Conservation (phyloP, 805 yeast genomes). For the Ogataea salicorniae region DNA sequence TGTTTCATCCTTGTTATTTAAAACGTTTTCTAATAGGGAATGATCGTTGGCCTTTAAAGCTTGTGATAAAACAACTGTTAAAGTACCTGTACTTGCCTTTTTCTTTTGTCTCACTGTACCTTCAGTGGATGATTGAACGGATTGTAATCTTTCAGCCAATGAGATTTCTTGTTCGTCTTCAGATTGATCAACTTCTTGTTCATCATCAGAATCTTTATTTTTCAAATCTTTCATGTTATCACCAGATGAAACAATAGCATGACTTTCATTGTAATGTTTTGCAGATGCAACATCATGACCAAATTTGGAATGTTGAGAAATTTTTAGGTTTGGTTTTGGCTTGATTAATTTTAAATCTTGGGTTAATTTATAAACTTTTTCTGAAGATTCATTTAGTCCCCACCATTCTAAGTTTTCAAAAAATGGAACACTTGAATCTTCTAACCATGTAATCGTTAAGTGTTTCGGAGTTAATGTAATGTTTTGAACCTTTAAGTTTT, state of each 20-base stretch:
- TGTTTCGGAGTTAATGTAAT: slow-evolving; percentile 26
- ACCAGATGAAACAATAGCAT: slow-evolving; percentile 59
- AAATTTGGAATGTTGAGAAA: slow-evolving; percentile 36
- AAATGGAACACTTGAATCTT: slow-evolving; percentile 50
- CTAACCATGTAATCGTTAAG: slow-evolving; percentile 55
- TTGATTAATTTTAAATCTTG: slow-evolving; percentile 30
- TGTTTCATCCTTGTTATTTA: slow-evolving; percentile 48
- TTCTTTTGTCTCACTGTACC: slow-evolving; percentile 33
- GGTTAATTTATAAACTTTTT: slow-evolving; percentile 20
- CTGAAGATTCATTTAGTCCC: slow-evolving; percentile 18
- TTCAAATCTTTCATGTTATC: slow-evolving; percentile 54
- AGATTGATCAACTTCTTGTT: slow-evolving; percentile 30
- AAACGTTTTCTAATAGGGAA: slow-evolving; percentile 77
- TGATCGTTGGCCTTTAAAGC: slow-evolving; percentile 86
- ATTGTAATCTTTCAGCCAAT: slow-evolving; percentile 50
- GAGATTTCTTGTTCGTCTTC: slow-evolving; percentile 28
- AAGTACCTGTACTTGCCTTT: slow-evolving; percentile 64
- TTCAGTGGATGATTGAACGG: slow-evolving; percentile 16
- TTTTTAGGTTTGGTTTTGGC: slow-evolving; percentile 36
- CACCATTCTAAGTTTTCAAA: slow-evolving; percentile 54
- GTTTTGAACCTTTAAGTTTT: slow-evolving; percentile 21
- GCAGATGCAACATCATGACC: slow-evolving; percentile 53
- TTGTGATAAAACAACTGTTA: slow-evolving; percentile 81
- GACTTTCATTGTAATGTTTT: slow-evolving; percentile 53
- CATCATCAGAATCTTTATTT: slow-evolving; percentile 40